These are phyloP conservation scores for Limonium bicolor DNA, from an alignment of 148 eudicot genomes.

Conservation along the genomic window DNA sequence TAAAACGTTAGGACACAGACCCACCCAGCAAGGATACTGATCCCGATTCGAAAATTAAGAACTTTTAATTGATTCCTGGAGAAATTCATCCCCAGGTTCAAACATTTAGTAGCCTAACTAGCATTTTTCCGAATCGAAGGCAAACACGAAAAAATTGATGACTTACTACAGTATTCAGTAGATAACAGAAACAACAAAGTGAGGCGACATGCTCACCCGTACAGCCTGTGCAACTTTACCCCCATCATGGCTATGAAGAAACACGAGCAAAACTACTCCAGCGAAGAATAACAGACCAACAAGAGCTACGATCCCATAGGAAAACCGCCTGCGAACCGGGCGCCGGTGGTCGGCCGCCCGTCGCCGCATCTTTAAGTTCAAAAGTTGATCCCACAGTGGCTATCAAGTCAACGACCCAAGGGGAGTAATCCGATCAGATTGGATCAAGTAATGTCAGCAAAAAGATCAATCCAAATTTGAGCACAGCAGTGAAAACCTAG, in stretches of 20 bases:
- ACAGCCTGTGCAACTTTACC: conserved; percentile 33
- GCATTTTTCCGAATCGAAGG: background rate
- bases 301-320: conserved; percentile 74
- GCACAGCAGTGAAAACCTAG: too few relatives aligned
- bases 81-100: too few relatives aligned
- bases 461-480: too few relatives aligned
- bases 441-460: too few relatives aligned
- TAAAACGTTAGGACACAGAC: too few relatives aligned
- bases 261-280: conserved; percentile 41
- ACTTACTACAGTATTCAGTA: background rate
- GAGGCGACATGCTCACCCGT: conserved; percentile 15
- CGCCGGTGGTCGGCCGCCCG: conserved; percentile 84
- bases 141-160: background rate
- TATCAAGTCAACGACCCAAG: too few relatives aligned
- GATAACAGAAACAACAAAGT: background rate
- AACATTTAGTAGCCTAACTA: background rate
- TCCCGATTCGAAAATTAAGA: background rate
- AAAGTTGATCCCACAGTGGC: background rate
- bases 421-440: too few relatives aligned
- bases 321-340: conserved; percentile 51
- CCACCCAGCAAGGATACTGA: background rate
- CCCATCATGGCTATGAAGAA: conserved; percentile 49
- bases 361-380: conserved; percentile 49
- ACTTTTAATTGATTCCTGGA: too few relatives aligned
- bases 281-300: conserved; percentile 41